Evolutionary conservation across 2,329 filamentous ascomycete genomes (phyloP), one percentile per base, ranked within the genome.

Genomic region (Rugonectria rugulosa): DNA sequence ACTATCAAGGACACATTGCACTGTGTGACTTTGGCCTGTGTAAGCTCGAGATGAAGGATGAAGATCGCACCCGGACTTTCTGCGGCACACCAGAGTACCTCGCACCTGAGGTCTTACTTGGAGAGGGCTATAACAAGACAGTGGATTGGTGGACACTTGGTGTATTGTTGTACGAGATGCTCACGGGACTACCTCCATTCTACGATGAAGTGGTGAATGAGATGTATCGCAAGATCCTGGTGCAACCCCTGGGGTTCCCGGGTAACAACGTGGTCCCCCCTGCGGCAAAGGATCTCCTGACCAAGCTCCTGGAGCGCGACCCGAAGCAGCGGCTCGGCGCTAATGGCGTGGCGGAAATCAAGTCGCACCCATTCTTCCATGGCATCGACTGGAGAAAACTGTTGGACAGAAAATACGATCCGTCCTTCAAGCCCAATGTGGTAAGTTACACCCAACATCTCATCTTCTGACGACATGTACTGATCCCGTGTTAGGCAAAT

Each of bases 161-260:
- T 69, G 94, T 98, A 55, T 82, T 98, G 49, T 84, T 98, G 23
- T 98, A 97, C 74, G 94, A 98, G 79, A 98, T 98, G 94, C 80
- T 98, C 80, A 98, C 94, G 52, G 94, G 94, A 49, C 81, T 98
- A 38, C 93, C 94, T 27, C 94, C 94, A 1, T 98, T 97, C 78
- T 98, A 98, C 76, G 93, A 98, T 68, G 94, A 98, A 76, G 97
- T 97, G 77, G 97, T 92, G 53, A 97, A 98, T 75, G 93, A 97
- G 76, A 98, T 96, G 94, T 97, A 98, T 76, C 89, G 92, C 73
- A 98, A 97, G 84, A 98, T 98, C 68, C 79, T 97, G 41, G 92
- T 92, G 53, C 93, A 97, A 74, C 93, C 93, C 23, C 82, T 98
- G 47, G 91, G 96, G 71, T 98, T 98, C 84, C 93, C 93, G 15